Percentiles rank a stretch among this genome's conserved stretches.
These are phyloP conservation scores for Suhomyces xylopsoci DNA, from an alignment of 805 yeast species.

Conservation along the genomic window DNA sequence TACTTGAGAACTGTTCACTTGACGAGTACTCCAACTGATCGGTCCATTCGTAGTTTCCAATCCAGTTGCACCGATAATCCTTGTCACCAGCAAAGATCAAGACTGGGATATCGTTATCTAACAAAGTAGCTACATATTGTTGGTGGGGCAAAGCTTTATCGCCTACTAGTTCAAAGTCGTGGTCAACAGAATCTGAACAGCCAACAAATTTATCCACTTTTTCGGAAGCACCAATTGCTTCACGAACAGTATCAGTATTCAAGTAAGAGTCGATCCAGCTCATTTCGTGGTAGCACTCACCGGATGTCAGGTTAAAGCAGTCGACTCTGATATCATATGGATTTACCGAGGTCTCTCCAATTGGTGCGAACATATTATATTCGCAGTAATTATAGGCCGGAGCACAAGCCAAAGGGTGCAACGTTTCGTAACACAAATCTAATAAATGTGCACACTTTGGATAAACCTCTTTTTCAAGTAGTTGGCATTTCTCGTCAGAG, in stretches of 20 bases:
- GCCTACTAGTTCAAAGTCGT: constrained; percentile 53
- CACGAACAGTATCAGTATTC: constrained; percentile 51
- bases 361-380: constrained; percentile 25
- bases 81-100: constrained; percentile 45
- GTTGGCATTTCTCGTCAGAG: constrained; percentile 26
- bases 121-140: constrained; percentile 47
- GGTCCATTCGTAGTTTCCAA: constrained; percentile 40
- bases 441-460: constrained; percentile 33
- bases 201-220: constrained; percentile 42
- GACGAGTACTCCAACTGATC: constrained; percentile 19
- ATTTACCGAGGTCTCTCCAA: constrained; percentile 50
- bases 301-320: constrained; percentile 46
- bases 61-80: constrained; percentile 45
- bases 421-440: constrained; percentile 30
- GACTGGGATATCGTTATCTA: constrained; percentile 40
- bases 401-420: constrained; percentile 34
- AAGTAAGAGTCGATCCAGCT: constrained; percentile 49
- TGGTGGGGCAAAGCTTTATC: constrained; percentile 72
- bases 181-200: constrained; percentile 49
- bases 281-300: constrained; percentile 53
- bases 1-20: constrained; percentile 13
- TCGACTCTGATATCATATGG: constrained; percentile 59
- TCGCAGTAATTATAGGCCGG: constrained; percentile 37
- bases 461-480: constrained; percentile 29
- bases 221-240: constrained; percentile 49